Base-by-base conservation (phyloP, 768 basidiomycete genomes). In the Lactifluus rugatus region DNA sequence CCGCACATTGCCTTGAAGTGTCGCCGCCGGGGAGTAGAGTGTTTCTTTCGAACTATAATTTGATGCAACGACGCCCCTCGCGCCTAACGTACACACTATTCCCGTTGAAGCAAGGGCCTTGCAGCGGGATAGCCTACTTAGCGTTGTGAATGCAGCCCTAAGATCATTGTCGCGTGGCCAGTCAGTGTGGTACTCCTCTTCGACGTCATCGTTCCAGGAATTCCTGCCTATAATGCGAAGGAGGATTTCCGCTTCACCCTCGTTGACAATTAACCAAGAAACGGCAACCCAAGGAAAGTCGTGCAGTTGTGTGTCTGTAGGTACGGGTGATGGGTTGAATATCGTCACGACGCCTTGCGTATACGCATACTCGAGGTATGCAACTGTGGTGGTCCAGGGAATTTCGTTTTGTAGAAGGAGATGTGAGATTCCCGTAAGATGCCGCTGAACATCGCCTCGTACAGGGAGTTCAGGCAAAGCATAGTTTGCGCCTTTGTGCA, bases 401-500 rank as follows among this genome's bases (percentile, higher is more conserved):
- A 83, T 81, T 64, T 84, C 83, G 64, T 84, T 84, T 63, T 83
- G 82, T 1, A 84, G 67, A 10, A 83, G 73, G 10, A 83, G 66
- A 66, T 82, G 79, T 0, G 78, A 78, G n/a, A 73, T 70, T 11
- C 66, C 62, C 0, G 71, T 67, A 56, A 75, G 73, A 57, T 50
- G 54, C n/a, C 23, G 63, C 32, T 50, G 39, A 44, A 52, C 17
- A 25, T 56, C 36, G n/a, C 37, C 57, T 67, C 65, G 56, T 1
- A 68, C 44, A n/a, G 58, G 62, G 21, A 62, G 68, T 19, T 75
- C 75, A 13, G 74, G 54, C 34, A 67, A 61, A 58, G 73, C 75
- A 65, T 77, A 76, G 61, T 84, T 84, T 5, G 81, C 81, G 0
- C 82, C 83, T 21, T 80, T 77, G 62, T 76, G 80, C 1, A 84